phyloP scores from a whole-genome alignment of 345 rosid species.

The Gossypium mustelinum region DNA sequence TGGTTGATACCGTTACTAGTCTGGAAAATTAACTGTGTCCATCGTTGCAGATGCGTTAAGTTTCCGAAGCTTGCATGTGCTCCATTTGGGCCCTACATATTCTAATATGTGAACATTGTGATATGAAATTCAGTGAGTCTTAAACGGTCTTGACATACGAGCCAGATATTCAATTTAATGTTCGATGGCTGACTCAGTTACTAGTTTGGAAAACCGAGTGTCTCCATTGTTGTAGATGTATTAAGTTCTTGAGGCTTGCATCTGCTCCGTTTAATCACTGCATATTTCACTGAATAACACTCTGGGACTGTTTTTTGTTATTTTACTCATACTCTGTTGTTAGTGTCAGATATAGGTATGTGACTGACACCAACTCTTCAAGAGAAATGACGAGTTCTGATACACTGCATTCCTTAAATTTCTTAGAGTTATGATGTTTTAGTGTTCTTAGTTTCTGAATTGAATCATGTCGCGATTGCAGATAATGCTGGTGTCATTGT shows the following conservation, averaged over 20 bases:
- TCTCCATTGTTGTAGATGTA: conserved; percentile 63
- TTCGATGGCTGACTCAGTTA: neutral
- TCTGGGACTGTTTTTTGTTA: conserved; percentile 16
- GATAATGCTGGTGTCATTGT: conserved; percentile 97
- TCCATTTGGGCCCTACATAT: neutral
- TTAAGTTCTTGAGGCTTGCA: conserved; percentile 28
- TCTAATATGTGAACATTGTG: neutral
- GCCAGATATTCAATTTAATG: too few species aligned
- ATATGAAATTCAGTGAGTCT: neutral
- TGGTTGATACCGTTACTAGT: conserved; percentile 18
- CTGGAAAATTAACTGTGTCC: conserved; percentile 7
- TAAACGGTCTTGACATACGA: neutral
- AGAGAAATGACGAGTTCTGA: neutral
- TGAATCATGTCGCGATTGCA: conserved; percentile 23
- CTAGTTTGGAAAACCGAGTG: conserved; percentile 12
- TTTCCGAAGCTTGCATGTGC: conserved; percentile 24
- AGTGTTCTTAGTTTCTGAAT: neutral
- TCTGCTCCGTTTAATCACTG: conserved; percentile 46
- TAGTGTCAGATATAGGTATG: too few species aligned
- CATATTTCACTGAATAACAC: neutral
- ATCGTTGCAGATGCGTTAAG: conserved; percentile 52
- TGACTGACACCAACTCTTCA: neutral
- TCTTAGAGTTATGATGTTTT: neutral
- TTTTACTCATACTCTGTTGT: neutral
- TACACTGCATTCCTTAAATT: neutral